A percentile compares a stretch with the other conserved stretches of the same genome.
phyloP scores from a whole-genome alignment of 257 asterid genomes.

The Solanum sejunctum region DNA sequence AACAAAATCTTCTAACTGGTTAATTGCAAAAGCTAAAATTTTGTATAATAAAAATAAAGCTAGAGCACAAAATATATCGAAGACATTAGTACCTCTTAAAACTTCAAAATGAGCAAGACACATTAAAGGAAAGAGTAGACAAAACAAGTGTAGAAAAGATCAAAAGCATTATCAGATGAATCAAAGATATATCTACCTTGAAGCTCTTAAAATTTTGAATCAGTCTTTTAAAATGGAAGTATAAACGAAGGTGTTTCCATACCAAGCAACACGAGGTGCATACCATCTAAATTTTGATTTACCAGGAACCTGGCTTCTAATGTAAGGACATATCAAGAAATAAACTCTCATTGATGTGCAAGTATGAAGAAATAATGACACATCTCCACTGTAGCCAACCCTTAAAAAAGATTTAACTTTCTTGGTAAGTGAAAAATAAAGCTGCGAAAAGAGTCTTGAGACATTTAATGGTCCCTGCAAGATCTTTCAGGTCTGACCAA shows the following conservation, averaged over 20 bases:
- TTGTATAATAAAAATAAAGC: neutral
- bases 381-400: neutral
- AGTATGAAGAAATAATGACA: neutral
- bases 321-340: neutral
- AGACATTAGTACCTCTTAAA: neutral
- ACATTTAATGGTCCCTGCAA: neutral
- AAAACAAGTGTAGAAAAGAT: neutral
- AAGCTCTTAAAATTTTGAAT: neutral
- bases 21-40: neutral
- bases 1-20: slow-evolving; percentile 1
- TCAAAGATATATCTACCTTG: neutral
- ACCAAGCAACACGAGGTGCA: neutral
- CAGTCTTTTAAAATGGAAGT: neutral
- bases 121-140: neutral
- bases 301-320: neutral
- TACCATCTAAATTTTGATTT: neutral
- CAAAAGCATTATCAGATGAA: neutral
- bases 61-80: neutral
- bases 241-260: neutral
- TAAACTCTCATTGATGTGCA: neutral
- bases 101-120: neutral
- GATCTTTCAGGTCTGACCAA: neutral
- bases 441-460: neutral
- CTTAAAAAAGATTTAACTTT: neutral
- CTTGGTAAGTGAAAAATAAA: neutral